Evolutionary conservation across 2,329 filamentous ascomycete species (phyloP), one percentile per base, ranked within the genome.

Genomic region (Rachicladosporium sp.): DNA sequence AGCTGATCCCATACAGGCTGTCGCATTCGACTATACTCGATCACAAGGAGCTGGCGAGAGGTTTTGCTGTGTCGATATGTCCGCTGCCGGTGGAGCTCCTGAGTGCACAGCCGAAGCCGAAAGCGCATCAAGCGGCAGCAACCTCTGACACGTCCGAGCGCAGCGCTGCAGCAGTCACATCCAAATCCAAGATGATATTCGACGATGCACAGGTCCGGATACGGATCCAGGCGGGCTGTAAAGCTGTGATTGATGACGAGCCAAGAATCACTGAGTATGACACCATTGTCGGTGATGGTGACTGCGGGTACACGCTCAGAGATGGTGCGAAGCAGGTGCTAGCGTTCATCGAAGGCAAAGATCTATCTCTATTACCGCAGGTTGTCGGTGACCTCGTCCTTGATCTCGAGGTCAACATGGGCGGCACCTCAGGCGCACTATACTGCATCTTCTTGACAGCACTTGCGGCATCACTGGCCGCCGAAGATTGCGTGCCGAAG

Each of bases 241-340:
- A 53, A 27, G 55, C 55, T 6, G 46, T 59, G 21, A 58, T 60
- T 45, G 44, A 45, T 3, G 53, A 47, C 19, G 57, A 60, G 37
- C 51, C 56, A 7, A 57, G 47, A 11, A 60, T 60, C 32, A 60
- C 57, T 29, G 49, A 57, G 29, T 60, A 59, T 46, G 57, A 60
- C 47, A 55, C 54, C 2, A 58, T 59, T 35, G 57, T 59, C 33
- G 57, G 57, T 37, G 57, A 60, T 35, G 57, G 56, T 29, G 57
- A 60, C 35, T 60, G 57, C 40, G 57, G 57, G 36, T 57, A 56
- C 46, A 60, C 57, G 0, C 50, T 59, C 4, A 52, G 57, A 10
- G 52, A 56, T 38, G 57, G 57, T 27, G 56, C 58, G 4, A 53
- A 57, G 40, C 48, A 57, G 36, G 55, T 59, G 10, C 50, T 59